Percentiles rank a stretch among this genome's conserved stretches.
These are phyloP conservation scores for Leucocoprinus birnbaumii DNA, from an alignment of 768 basidiomycete species.

Conservation along the genomic window DNA sequence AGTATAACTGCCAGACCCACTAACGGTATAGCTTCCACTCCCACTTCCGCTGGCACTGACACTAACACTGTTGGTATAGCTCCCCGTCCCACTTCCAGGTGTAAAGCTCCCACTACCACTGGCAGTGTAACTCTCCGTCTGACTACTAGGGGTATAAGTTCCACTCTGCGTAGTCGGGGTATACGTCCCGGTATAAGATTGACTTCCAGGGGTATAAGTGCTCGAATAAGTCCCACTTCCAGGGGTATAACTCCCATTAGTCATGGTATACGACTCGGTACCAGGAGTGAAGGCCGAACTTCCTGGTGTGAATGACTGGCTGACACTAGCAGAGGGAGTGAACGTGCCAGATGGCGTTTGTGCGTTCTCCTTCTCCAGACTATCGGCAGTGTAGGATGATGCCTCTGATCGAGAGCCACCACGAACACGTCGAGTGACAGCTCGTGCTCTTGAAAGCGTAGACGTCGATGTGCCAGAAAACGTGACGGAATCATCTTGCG, in stretches of 20 bases:
- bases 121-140: conserved; percentile 26
- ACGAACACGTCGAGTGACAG: conserved; percentile 47
- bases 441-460: conserved; percentile 53
- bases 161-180: conserved; percentile 17
- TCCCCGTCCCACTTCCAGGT: conserved; percentile 14
- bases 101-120: conserved; percentile 15
- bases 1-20: conserved; percentile 10
- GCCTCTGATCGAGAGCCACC: conserved; percentile 43
- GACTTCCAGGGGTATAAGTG: conserved; percentile 21
- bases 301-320: conserved; percentile 1
- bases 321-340: neutral
- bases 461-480: conserved; percentile 49
- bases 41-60: conserved; percentile 7
- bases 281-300: conserved; percentile 14
- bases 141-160: conserved; percentile 15
- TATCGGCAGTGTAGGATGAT: conserved; percentile 37
- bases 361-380: conserved; percentile 59
- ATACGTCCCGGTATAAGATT: conserved; percentile 21
- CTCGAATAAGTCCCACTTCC: conserved; percentile 26
- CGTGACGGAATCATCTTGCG: conserved; percentile 39
- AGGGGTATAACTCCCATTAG: conserved; percentile 24
- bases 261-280: conserved; percentile 20
- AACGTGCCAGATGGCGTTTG: conserved; percentile 4
- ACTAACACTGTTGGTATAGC: neutral
- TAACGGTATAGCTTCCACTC: conserved; percentile 10